Percentiles rank a stretch among this genome's conserved stretches.
Evolutionary conservation across 805 yeast species (phyloP).

Genomic region (Starmerella potacharoeniae): DNA sequence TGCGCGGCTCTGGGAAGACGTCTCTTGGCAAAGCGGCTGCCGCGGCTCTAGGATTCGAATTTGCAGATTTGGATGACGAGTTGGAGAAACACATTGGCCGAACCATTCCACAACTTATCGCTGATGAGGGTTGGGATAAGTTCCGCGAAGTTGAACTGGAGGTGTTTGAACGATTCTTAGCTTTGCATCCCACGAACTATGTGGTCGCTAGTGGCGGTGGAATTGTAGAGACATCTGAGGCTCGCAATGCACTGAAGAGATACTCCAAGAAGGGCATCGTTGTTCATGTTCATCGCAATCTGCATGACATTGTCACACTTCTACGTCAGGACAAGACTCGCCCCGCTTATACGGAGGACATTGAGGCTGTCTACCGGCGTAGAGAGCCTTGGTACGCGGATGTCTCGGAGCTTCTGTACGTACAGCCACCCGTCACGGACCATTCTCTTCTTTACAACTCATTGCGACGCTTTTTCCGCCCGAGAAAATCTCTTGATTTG

Average conservation of each 20-base stretch:
- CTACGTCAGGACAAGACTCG: slow-evolving; percentile 68
- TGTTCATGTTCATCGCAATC: slow-evolving; percentile 78
- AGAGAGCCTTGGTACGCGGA: slow-evolving; percentile 70
- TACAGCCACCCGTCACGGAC: slow-evolving; percentile 44
- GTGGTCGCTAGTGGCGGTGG: slow-evolving; percentile 97
- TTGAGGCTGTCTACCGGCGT: slow-evolving; percentile 70
- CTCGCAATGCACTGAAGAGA: slow-evolving; percentile 51
- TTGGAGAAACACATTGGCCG: slow-evolving; percentile 45
- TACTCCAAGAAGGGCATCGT: slow-evolving; percentile 54
- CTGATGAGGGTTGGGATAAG: slow-evolving; percentile 73
- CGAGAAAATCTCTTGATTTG: slow-evolving; percentile 33
- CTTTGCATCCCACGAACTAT: slow-evolving; percentile 37
- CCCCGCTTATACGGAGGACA: slow-evolving; percentile 77
- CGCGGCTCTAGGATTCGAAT: slow-evolving; percentile 42
- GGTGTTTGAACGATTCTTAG: slow-evolving; percentile 42
- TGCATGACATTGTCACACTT: slow-evolving; percentile 66
- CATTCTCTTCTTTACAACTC: slow-evolving; percentile 46
- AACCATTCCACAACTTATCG: slow-evolving; percentile 36
- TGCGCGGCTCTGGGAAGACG: slow-evolving; percentile 97
- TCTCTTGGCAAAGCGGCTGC: slow-evolving; percentile 76
- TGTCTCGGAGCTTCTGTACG: slow-evolving; percentile 70
- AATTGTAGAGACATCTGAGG: slow-evolving; percentile 62
- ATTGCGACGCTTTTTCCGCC: slow-evolving; percentile 46
- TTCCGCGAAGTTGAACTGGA: slow-evolving; percentile 61
- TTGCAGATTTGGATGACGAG: slow-evolving; percentile 64